Evolutionary conservation across 106 monocot genomes (phyloP).

Genomic region (Dendrobium officinale): DNA sequence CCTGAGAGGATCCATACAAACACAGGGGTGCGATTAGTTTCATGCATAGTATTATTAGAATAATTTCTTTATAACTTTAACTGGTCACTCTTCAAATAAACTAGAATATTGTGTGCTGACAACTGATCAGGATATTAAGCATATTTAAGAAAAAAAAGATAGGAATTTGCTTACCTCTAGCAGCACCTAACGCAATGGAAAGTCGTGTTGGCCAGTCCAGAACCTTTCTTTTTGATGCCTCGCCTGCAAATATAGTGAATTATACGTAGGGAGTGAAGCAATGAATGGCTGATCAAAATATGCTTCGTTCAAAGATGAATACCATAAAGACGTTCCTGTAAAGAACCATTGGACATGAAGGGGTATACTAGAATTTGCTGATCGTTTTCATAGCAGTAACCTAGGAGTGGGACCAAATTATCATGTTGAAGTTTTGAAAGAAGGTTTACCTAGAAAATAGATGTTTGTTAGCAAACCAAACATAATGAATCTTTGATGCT

Average conservation of each 20-base stretch:
- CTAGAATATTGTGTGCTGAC: neutral
- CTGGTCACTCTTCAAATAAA: neutral
- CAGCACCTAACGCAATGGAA: conserved; percentile 58
- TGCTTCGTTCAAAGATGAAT: conserved; percentile 2
- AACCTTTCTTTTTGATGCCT: conserved; percentile 57
- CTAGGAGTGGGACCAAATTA: conserved; percentile 62
- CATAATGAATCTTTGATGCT: neutral
- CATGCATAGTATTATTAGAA: neutral
- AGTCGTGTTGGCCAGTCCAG: conserved; percentile 60
- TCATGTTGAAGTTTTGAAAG: conserved; percentile 51
- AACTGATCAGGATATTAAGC: neutral
- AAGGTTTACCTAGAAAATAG: conserved; percentile 36
- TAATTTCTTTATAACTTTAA: neutral
- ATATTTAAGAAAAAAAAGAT: neutral
- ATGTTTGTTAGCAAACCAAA: neutral
- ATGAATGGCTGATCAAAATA: neutral
- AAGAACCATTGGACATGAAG: conserved; percentile 65
- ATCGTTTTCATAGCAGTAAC: conserved; percentile 62
- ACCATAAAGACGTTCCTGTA: conserved; percentile 66
- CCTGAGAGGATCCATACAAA: neutral
- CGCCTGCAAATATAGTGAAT: conserved; percentile 23
- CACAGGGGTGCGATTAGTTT: neutral
- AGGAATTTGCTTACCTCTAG: conserved; percentile 35
- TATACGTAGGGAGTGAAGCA: neutral
- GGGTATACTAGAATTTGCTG: conserved; percentile 64